Percentiles rank a stretch among this genome's conserved stretches.
phyloP scores from a whole-genome alignment of 2,329 filamentous ascomycete genomes.

The Stachybotrys chartarum region DNA sequence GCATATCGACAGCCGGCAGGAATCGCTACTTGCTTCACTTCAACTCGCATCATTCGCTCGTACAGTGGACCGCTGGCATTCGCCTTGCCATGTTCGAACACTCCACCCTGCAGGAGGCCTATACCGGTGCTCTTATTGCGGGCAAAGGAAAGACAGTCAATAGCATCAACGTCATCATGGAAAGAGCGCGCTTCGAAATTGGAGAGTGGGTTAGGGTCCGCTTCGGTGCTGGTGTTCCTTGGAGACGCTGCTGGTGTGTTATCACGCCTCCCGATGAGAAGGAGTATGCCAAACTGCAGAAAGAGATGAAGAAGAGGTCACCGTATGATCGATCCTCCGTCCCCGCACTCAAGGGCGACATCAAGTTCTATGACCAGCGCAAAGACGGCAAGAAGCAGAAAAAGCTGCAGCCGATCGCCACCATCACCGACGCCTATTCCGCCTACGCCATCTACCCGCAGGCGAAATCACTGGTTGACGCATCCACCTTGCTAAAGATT shows the following conservation, averaged over 20 bases:
- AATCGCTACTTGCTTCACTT: conserved; percentile 96
- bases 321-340: conserved; percentile 68
- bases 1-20: conserved; percentile 88
- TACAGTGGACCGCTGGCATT: conserved; percentile 94
- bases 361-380: conserved; percentile 88
- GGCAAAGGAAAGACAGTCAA: conserved; percentile 87
- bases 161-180: conserved; percentile 85
- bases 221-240: conserved; percentile 92
- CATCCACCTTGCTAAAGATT: conserved; percentile 88
- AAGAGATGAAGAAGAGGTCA: conserved; percentile 72
- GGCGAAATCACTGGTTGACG: conserved; percentile 86
- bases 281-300: conserved; percentile 76
- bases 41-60: conserved; percentile 85
- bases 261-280: conserved; percentile 91
- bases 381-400: conserved; percentile 77
- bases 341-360: conserved; percentile 71
- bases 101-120: conserved; percentile 86
- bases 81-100: conserved; percentile 92
- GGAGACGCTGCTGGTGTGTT: conserved; percentile 96
- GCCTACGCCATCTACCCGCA: conserved; percentile 96
- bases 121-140: conserved; percentile 90
- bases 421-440: conserved; percentile 83
- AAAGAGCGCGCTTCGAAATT: conserved; percentile 65
- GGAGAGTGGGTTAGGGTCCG: conserved; percentile 94
- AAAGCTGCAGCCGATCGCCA: conserved; percentile 83